Evolutionary conservation across 352 stramenopile genomes (phyloP).

Genomic region (Pythium angustatum): DNA sequence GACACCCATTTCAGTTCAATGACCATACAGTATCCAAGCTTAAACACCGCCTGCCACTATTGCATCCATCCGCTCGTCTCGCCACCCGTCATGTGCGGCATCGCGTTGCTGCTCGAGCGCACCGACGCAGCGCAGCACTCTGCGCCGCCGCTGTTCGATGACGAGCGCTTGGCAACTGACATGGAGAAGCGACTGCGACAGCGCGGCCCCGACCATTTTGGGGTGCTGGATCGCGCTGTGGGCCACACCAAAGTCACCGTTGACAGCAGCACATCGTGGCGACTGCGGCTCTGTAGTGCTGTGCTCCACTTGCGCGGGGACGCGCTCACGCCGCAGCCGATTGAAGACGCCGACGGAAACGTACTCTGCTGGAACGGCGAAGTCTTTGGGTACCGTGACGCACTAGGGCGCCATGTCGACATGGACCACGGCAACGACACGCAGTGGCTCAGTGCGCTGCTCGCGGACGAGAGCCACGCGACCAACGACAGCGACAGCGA

Average conservation of each 20-base stretch:
- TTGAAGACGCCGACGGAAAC: constrained; percentile 62
- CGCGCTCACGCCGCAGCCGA: constrained; percentile 73
- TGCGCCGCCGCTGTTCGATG: not conserved
- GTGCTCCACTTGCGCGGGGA: constrained; percentile 91
- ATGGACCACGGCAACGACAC: constrained; percentile 43
- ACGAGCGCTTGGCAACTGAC: constrained; percentile 14
- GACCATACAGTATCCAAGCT: not conserved
- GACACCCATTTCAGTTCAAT: not conserved
- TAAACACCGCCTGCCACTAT: too few species aligned
- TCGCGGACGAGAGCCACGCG: constrained; percentile 28
- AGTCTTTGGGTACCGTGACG: constrained; percentile 61
- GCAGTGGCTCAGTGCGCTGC: constrained; percentile 44
- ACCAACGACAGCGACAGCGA: constrained; percentile 15
- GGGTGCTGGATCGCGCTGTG: constrained; percentile 6
- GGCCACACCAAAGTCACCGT: too few species aligned
- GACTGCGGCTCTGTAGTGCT: constrained; percentile 67
- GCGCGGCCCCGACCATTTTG: constrained; percentile 38
- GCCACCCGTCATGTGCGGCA: constrained; percentile 45
- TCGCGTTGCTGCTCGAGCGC: constrained; percentile 33
- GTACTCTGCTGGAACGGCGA: constrained; percentile 94
- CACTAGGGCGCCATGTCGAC: constrained; percentile 5
- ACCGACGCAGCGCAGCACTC: not conserved
- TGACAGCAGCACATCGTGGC: too few species aligned
- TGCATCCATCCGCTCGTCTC: too few species aligned
- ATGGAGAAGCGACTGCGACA: constrained; percentile 24